A percentile compares a stretch with the other conserved stretches of the same genome.
These are phyloP conservation scores for Saussurea involucrata DNA, from an alignment of 129 eudicot genomes.

Conservation along the genomic window DNA sequence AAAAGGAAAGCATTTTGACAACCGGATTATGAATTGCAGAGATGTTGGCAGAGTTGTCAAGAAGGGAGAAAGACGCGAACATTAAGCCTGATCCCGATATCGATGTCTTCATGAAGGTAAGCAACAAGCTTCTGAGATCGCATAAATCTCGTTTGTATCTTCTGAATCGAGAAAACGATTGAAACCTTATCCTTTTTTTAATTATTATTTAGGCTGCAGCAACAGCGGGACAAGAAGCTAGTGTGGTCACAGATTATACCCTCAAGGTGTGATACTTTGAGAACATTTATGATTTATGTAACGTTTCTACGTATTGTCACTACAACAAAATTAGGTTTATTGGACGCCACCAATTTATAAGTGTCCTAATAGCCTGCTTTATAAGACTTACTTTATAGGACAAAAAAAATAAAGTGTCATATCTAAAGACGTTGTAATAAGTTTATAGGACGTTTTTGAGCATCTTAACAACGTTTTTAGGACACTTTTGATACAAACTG, in stretches of 20 bases:
- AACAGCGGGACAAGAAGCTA: slow-evolving; percentile 69
- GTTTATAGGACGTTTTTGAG: too few relatives aligned
- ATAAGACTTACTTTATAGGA: too few relatives aligned
- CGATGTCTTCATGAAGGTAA: slow-evolving; percentile 85
- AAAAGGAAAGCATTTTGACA: background rate
- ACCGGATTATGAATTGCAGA: slow-evolving; percentile 41
- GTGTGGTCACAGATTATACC: slow-evolving; percentile 73
- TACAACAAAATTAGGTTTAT: too few relatives aligned
- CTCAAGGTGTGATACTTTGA: slow-evolving; percentile 44
- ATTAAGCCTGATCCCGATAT: slow-evolving; percentile 88
- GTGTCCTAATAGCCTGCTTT: too few relatives aligned
- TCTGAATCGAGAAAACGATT: background rate
- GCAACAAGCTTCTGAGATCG: background rate
- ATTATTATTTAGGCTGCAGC: slow-evolving; percentile 60
- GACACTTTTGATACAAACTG: too few relatives aligned
- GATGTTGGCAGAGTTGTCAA: slow-evolving; percentile 75
- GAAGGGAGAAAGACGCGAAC: slow-evolving; percentile 83
- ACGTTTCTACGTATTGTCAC: background rate
- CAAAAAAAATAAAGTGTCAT: too few relatives aligned
- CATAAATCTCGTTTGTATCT: background rate
- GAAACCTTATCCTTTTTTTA: background rate
- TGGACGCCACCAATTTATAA: too few relatives aligned
- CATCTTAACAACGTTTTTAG: too few relatives aligned
- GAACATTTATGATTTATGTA: background rate
- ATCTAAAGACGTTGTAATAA: too few relatives aligned